A percentile compares a stretch with the other conserved stretches of the same genome.
These are phyloP conservation scores for Penicillium cataractarum DNA, from an alignment of 495 filamentous ascomycete species.

Conservation along the genomic window DNA sequence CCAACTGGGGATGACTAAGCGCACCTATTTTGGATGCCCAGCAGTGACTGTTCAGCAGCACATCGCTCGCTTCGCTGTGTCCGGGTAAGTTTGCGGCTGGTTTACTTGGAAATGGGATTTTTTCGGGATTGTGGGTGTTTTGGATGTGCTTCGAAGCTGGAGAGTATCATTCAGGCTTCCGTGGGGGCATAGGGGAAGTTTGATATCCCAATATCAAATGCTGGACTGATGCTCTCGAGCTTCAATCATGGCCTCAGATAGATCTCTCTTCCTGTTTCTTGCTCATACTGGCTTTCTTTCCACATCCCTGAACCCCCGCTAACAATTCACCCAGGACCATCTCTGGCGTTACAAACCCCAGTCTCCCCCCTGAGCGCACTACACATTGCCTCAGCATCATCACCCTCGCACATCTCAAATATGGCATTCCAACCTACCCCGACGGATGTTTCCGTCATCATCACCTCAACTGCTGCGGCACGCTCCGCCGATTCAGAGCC, in stretches of 20 bases:
- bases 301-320: not conserved
- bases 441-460: constrained; percentile 80
- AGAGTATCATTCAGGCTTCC: not conserved
- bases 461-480: constrained; percentile 72
- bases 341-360: not conserved
- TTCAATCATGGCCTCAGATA: not conserved
- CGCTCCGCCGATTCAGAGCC: constrained; percentile 74
- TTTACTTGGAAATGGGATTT: not conserved
- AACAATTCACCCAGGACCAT: not conserved
- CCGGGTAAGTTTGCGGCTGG: not conserved
- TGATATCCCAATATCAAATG: constrained; percentile 6
- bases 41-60: constrained; percentile 10
- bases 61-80: constrained; percentile 12
- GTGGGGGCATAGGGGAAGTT: not conserved
- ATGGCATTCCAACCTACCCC: constrained; percentile 61
- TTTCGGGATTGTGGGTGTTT: not conserved
- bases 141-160: not conserved
- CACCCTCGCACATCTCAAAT: not conserved
- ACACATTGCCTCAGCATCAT: not conserved
- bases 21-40: constrained; percentile 10
- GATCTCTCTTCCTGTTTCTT: not conserved
- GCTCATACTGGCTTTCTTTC: not conserved
- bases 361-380: constrained; percentile 2
- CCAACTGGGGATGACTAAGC: constrained; percentile 5
- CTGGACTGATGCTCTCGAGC: not conserved